Evolutionary conservation across 2,329 filamentous ascomycete species (phyloP), one percentile per base, ranked within the genome.

Genomic region (Colletotrichum spinosum): DNA sequence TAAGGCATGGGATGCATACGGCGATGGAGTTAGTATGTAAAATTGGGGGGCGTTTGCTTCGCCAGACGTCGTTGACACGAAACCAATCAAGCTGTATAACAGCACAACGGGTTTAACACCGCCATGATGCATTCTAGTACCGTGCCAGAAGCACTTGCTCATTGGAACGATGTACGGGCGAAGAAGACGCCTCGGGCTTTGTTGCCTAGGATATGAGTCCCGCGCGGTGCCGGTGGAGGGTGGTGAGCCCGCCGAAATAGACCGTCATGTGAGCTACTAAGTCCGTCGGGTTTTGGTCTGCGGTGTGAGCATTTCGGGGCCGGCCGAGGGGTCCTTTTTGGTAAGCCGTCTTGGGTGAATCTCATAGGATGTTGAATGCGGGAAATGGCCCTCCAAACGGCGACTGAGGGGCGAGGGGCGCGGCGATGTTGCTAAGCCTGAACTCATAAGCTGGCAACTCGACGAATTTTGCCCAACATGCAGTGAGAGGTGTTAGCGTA

Each of bases 241-340:
- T 55, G 48, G 59, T 52, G 55, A 42, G 59, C 48, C 48, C 37
- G 58, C 59, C 48, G 33, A 42, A 15, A n/a, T 44, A 41, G 53
- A 34, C 52, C 25, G 33, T 66, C 63, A 62, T 66, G 58, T 66
- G 53, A 57, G 59, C 59, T n/a, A 35, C 13, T 11, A 48, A 11
- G 52, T 48, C 37, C 38, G 42, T 42, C 63, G 37, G 17, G 33
- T 15, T 49, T 66, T 63, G 41, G 6, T n/a, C 38, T 12, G 13
- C 25, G 53, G 52, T 8, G 53, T 37, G 42, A 48, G 58, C 38
- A 61, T n/a, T 15, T 57, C 63, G 48, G 63, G 59, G 42, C 52
- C 52, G 63, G 45, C 58, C 63, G 48, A 61, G 49, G 25, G 52
- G 25, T 25, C 25, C 25, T 25, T 37, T 49, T 50, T 25, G 38